phyloP scores from a whole-genome alignment of 176 grass and related monocot species.

The Triticum urartu region DNA sequence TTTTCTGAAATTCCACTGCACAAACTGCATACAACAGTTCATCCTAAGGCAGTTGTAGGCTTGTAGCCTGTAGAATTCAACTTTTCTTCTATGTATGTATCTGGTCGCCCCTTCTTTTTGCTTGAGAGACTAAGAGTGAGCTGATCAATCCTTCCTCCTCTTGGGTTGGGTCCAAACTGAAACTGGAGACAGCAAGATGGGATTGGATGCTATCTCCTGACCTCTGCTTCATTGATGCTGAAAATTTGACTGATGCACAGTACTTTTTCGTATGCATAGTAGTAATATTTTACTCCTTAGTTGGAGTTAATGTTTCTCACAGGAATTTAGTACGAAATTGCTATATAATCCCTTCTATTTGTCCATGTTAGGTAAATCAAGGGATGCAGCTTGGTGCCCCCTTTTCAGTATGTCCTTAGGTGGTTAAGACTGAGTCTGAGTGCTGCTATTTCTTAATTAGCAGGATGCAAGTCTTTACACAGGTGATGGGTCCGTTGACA shows the following conservation, averaged over 20 bases:
- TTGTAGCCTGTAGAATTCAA: not conserved
- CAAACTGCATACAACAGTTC: not conserved
- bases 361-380: not conserved
- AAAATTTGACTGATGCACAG: not conserved
- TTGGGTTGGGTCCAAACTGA: not conserved
- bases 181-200: not conserved
- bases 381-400: not conserved
- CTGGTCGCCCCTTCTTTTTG: not conserved
- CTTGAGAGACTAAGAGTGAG: not conserved
- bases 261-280: not conserved
- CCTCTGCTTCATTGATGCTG: not conserved
- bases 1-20: not conserved
- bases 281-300: not conserved
- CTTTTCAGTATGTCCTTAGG: not conserved
- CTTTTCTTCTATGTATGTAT: not conserved
- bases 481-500: slow-evolving; percentile 63
- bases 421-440: not conserved
- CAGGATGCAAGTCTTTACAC: slow-evolving; percentile 45
- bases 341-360: not conserved
- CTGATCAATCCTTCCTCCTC: not conserved
- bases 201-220: not conserved
- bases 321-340: not conserved
- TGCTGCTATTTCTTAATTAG: slow-evolving; percentile 1
- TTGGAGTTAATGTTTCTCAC: not conserved
- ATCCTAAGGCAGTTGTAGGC: not conserved